Evolutionary conservation across 441 rosid genomes (phyloP).

Genomic region (Omphalea diandra): DNA sequence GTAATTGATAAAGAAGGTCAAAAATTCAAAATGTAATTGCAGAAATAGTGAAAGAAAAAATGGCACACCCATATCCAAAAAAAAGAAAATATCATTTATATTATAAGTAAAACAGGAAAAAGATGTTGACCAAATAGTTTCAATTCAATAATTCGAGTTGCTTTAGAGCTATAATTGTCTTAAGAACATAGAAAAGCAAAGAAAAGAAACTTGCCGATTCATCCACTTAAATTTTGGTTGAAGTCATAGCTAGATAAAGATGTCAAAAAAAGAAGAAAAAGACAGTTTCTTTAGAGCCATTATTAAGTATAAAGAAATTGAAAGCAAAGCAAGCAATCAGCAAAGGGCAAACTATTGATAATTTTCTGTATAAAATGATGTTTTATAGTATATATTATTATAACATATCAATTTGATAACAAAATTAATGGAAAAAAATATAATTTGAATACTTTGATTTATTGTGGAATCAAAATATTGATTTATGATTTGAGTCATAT

Average conservation of each 20-base stretch:
- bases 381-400: too few species aligned
- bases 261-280: background rate
- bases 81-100: background rate
- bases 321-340: background rate
- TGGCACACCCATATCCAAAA: background rate
- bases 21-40: too few species aligned
- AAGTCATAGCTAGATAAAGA: background rate
- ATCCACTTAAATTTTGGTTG: background rate
- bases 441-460: too few species aligned
- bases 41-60: too few species aligned
- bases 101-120: background rate
- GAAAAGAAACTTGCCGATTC: background rate
- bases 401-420: too few species aligned
- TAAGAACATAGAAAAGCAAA: background rate
- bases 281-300: too few species aligned
- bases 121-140: background rate
- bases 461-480: too few species aligned
- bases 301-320: background rate
- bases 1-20: too few species aligned
- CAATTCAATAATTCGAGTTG: background rate
- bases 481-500: too few species aligned
- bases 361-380: background rate
- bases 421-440: too few species aligned
- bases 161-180: slow-evolving; percentile 8
- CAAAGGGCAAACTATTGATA: background rate